Base-by-base conservation (phyloP, 1,139 yeast genomes). In the Kurtzmaniella natalensis region DNA sequence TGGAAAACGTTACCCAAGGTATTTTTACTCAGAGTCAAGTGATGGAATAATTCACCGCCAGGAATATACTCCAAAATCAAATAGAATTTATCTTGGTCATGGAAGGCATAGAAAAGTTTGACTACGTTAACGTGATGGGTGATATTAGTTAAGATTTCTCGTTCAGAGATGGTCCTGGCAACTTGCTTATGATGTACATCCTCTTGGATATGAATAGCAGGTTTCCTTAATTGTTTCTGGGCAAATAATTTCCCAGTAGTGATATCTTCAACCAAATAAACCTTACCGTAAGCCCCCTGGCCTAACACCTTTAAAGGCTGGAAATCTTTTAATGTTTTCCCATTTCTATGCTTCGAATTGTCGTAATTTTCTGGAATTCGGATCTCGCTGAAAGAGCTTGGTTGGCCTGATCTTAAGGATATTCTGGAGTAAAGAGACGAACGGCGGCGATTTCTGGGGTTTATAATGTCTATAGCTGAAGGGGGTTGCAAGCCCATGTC, bases 81-180 rank as follows among this genome's bases (percentile, higher is more conserved):
- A 35, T 59, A 60, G 38, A 58, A 57, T 37, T 55, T 59, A 38
- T 59, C 55, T 10, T 48, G 43, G 40, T 60, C 66, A 39, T 60
- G 66, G 15, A 60, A 46, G 2, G 66, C 66, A 39, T 59, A 59
- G 35, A 57, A 59, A 21, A 60, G 43, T 40, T 59, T 59, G 31
- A 60, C 66, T 13, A 60, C 57, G 38, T 59, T 60, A 6, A 53
- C 54, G 36, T 59, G 64, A 34, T 57, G 73, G 22, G 83, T 75
- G 20, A 59, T 58, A 23, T 76, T 72, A 30, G 85, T 79, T 35
- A 85, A 53, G 28, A 85, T 84, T 5, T 80, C 73, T 32, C 86
- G 65, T 51, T 85, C 95, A 2, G 84, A 77, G 47, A 81, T 72
- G 2, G 92, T 81, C 43, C 86, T 66, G 45, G 78, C 42, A 3